Evolutionary conservation across 208 protist species (phyloP).

Genomic region (Phytomonas sp.): DNA sequence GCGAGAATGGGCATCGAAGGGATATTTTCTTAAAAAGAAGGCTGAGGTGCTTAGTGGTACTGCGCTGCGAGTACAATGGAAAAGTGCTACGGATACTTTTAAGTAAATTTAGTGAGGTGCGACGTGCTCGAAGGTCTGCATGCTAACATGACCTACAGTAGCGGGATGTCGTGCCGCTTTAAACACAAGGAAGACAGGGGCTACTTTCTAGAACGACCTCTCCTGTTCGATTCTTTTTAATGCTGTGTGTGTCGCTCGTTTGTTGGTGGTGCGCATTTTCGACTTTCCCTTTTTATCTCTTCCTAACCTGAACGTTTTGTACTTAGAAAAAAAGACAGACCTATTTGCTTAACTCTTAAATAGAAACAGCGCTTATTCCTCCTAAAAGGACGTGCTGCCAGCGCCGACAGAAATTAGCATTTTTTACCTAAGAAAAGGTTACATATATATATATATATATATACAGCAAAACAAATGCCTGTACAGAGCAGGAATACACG

Average conservation of each 20-base stretch:
- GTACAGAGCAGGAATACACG: neutral
- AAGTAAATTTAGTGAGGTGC: neutral
- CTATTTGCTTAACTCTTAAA: neutral
- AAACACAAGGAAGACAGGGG: neutral
- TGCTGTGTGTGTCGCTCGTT: neutral
- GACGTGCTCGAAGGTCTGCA: neutral
- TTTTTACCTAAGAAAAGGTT: neutral
- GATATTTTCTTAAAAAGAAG: constrained; percentile 29
- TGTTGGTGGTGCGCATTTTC: neutral
- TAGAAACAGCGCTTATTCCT: neutral
- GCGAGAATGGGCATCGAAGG: constrained; percentile 19
- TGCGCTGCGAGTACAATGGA: neutral
- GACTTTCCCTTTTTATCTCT: neutral
- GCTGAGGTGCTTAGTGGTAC: constrained; percentile 17
- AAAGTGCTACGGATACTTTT: neutral
- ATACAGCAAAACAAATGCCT: neutral
- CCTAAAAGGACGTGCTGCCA: neutral
- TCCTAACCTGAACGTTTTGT: neutral
- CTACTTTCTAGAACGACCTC: neutral
- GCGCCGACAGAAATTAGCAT: neutral
- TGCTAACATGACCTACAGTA: neutral
- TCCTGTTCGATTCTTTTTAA: neutral
- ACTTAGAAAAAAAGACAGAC: neutral
- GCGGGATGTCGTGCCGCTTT: neutral
- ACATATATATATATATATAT: neutral